phyloP scores from a whole-genome alignment of 2,329 filamentous ascomycete species.

The Colletotrichum lindemuthianum region DNA sequence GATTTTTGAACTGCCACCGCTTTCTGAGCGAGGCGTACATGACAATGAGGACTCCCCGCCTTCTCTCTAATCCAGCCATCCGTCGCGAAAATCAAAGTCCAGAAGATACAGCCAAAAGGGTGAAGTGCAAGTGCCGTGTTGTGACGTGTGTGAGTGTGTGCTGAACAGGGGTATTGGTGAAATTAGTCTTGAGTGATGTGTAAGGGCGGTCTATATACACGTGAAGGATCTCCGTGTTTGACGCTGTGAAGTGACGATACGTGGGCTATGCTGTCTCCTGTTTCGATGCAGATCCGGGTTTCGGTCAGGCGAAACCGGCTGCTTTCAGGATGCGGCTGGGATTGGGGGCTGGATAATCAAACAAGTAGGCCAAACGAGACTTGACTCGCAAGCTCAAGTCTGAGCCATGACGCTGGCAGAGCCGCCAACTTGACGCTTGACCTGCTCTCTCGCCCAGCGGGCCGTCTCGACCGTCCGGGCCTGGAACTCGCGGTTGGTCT shows the following conservation, averaged over 20 bases:
- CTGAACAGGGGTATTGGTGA: conserved; percentile 35
- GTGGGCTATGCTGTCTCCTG: conserved; percentile 35
- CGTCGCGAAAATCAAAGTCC: conserved; percentile 35
- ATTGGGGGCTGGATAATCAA: conserved; percentile 33
- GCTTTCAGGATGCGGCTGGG: conserved; percentile 31
- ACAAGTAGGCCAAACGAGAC: conserved; percentile 18
- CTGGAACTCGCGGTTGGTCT: conserved; percentile 87
- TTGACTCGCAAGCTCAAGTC: conserved; percentile 45
- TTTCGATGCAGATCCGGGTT: conserved; percentile 33
- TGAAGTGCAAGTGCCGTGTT: conserved; percentile 21
- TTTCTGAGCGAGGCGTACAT: conserved; percentile 38
- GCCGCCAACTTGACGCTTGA: conserved; percentile 85
- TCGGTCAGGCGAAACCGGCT: conserved; percentile 31
- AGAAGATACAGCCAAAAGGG: conserved; percentile 37
- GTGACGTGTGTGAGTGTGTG: conserved; percentile 33
- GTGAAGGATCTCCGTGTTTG: conserved; percentile 31
- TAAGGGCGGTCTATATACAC: conserved; percentile 37
- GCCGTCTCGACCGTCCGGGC: conserved; percentile 91
- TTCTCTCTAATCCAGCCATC: conserved; percentile 37
- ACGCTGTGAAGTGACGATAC: conserved; percentile 36
- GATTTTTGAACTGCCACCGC: conserved; percentile 37
- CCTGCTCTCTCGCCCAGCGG: conserved; percentile 96
- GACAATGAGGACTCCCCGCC: conserved; percentile 36
- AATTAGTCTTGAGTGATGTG: conserved; percentile 36
- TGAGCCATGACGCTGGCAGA: conserved; percentile 62